A percentile compares a stretch with the other conserved stretches of the same genome.
These are phyloP conservation scores for Coccomyxa sp. DNA, from an alignment of 139 green algal genomes.

Conservation along the genomic window DNA sequence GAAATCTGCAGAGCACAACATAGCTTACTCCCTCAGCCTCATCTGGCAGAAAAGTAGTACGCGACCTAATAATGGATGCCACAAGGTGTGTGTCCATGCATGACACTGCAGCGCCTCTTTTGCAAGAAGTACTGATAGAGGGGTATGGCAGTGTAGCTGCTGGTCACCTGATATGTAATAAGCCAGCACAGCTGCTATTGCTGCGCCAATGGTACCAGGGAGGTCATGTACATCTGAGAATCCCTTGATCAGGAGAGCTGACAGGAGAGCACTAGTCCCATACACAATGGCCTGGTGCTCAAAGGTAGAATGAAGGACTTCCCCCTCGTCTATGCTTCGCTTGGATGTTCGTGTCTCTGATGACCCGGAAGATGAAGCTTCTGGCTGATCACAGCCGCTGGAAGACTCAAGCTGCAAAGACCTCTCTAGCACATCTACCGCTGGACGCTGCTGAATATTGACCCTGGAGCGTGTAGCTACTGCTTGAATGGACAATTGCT, in stretches of 20 bases:
- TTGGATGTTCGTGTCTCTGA: not conserved
- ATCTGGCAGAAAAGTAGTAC: not conserved
- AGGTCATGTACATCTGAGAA: conserved; percentile 6
- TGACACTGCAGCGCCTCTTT: not conserved
- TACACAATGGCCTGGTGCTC: conserved; percentile 52
- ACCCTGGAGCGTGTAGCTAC: not conserved
- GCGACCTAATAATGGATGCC: not conserved
- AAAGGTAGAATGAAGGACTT: conserved; percentile 41
- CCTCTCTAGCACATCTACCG: not conserved
- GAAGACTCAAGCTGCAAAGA: not conserved
- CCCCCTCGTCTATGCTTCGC: conserved; percentile 24
- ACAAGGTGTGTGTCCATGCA: not conserved
- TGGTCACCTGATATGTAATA: conserved; percentile 57
- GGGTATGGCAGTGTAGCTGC: not conserved
- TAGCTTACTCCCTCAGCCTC: not conserved
- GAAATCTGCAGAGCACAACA: conserved; percentile 31
- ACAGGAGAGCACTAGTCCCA: conserved; percentile 45
- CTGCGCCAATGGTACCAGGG: conserved; percentile 5
- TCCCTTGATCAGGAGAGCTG: conserved; percentile 25
- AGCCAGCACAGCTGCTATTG: conserved; percentile 26
- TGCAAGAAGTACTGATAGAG: not conserved
- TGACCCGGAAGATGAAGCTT: too few species aligned
- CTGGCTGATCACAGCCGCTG: not conserved
- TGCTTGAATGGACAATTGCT: not conserved
- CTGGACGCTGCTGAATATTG: not conserved